phyloP scores from a whole-genome alignment of 176 grass and related monocot species.

The Oryza officinalis region DNA sequence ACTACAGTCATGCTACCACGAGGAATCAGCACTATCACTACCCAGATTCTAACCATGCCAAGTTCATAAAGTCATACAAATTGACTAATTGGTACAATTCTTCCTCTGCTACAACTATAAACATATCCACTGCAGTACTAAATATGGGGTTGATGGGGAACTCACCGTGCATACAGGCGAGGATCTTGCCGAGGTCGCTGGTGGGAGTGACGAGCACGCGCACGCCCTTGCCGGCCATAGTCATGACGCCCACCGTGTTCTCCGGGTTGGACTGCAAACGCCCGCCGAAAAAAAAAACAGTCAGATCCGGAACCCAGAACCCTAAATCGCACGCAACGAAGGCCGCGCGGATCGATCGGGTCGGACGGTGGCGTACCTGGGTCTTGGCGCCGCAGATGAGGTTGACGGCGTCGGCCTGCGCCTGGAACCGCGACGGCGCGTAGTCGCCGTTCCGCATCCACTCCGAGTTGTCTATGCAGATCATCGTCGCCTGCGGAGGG shows the following conservation, averaged over 20 bases:
- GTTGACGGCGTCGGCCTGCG: slow-evolving; percentile 92
- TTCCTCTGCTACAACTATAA: background rate
- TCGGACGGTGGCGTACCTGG: slow-evolving; percentile 50
- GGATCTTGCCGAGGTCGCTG: slow-evolving; percentile 98
- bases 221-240: slow-evolving; percentile 97
- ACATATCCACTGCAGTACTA: background rate
- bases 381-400: slow-evolving; percentile 98
- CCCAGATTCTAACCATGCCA: background rate
- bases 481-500: slow-evolving; percentile 85
- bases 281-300: slow-evolving; percentile 23
- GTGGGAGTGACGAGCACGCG: slow-evolving; percentile 97
- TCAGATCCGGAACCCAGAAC: slow-evolving; percentile 40
- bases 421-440: slow-evolving; percentile 79
- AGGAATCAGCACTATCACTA: background rate
- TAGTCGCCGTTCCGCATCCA: slow-evolving; percentile 99
- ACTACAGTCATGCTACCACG: background rate
- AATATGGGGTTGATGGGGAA: slow-evolving; percentile 18
- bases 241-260: slow-evolving; percentile 97
- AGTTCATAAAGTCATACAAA: background rate
- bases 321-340: slow-evolving; percentile 35
- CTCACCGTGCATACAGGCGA: slow-evolving; percentile 96
- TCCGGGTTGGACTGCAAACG: slow-evolving; percentile 91
- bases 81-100: background rate
- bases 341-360: slow-evolving; percentile 2
- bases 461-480: slow-evolving; percentile 99